These are phyloP conservation scores for Phlegmacium glaucopus DNA, from an alignment of 768 basidiomycete species.

Conservation along the genomic window DNA sequence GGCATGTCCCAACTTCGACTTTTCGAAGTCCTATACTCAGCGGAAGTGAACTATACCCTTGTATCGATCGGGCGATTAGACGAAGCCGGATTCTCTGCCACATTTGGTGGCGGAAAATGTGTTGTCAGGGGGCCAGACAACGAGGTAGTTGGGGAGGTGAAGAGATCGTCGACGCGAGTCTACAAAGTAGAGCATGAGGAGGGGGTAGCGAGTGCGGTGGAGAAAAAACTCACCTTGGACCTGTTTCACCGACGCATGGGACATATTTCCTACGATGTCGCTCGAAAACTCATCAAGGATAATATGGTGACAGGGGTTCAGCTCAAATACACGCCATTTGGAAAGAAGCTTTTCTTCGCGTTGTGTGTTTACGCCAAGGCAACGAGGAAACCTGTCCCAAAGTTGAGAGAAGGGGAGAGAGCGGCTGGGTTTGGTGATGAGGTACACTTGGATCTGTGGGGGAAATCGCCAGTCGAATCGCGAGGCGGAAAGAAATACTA, in stretches of 20 bases:
- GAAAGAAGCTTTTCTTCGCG: constrained; percentile 30
- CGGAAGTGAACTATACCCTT: constrained; percentile 32
- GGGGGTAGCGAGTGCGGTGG: constrained; percentile 11
- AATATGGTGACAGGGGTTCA: constrained; percentile 19
- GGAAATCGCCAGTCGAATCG: constrained; percentile 30
- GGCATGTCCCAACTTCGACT: constrained; percentile 25
- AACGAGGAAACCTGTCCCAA: constrained; percentile 27
- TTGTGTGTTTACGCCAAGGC: constrained; percentile 41
- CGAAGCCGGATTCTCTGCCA: constrained; percentile 23
- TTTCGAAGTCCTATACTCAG: constrained; percentile 33
- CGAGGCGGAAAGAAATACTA: constrained; percentile 28
- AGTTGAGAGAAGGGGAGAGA: constrained; percentile 24
- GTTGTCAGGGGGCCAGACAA: constrained; percentile 14
- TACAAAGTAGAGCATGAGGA: constrained; percentile 23
- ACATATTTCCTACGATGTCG: constrained; percentile 23
- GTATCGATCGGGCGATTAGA: constrained; percentile 35
- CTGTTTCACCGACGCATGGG: constrained; percentile 28
- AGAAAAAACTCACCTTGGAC: constrained; percentile 20
- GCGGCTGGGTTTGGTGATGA: constrained; percentile 29
- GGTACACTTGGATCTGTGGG: constrained; percentile 43
- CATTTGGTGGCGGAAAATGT: constrained; percentile 28
- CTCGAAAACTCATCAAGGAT: constrained; percentile 19
- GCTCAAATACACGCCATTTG: constrained; percentile 4
- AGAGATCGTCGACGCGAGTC: constrained; percentile 18
- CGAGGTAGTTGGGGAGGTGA: constrained; percentile 16